Conservation (phyloP, 108 stramenopile genomes). For the Parietichytrium sp. region DNA sequence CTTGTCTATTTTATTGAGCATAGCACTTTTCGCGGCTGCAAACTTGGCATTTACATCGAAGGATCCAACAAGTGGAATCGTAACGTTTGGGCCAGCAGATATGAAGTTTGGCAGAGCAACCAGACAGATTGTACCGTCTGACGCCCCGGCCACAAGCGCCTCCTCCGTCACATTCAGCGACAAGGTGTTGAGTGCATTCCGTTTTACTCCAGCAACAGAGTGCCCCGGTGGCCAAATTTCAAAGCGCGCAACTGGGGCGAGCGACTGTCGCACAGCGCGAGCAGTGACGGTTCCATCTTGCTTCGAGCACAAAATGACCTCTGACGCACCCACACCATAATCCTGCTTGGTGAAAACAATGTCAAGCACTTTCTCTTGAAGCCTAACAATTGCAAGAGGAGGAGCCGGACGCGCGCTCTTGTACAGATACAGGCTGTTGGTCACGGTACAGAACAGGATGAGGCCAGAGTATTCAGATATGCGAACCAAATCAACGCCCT, state of each 20-base stretch:
- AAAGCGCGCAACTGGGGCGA: background rate
- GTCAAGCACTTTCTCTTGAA: background rate
- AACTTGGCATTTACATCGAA: background rate
- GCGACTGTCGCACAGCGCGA: background rate
- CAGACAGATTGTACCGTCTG: background rate
- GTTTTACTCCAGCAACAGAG: too few species aligned
- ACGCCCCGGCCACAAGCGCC: background rate
- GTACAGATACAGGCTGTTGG: constrained; percentile 8
- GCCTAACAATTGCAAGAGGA: background rate
- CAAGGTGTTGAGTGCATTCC: background rate
- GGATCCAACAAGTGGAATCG: background rate
- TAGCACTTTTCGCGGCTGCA: background rate
- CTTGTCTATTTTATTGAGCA: background rate
- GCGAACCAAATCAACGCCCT: background rate
- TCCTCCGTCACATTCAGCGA: background rate
- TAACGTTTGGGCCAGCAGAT: background rate
- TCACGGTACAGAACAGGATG: background rate
- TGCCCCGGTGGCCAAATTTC: constrained; percentile 7
- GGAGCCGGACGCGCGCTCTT: background rate
- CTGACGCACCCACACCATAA: background rate
- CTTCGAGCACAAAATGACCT: background rate
- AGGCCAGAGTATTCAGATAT: background rate
- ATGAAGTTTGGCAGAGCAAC: constrained; percentile 2
- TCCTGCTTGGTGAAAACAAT: background rate
- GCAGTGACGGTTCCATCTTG: background rate